A percentile compares a stretch with the other conserved stretches of the same genome.
Evolutionary conservation across 768 basidiomycete genomes (phyloP).

Genomic region (Tulasnella sp.): DNA sequence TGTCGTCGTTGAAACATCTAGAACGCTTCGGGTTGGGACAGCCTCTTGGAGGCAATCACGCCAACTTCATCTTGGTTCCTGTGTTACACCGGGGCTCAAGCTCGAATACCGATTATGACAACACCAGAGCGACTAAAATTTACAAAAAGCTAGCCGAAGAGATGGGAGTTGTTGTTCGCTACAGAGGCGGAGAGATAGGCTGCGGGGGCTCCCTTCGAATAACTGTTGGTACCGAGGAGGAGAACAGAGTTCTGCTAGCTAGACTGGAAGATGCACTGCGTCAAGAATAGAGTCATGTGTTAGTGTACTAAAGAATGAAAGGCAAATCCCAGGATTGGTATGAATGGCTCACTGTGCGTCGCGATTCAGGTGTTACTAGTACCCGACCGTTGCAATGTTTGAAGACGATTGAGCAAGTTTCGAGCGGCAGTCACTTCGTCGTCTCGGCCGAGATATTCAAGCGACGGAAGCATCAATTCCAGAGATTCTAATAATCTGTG

Average conservation of each 20-base stretch:
- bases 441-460: neutral
- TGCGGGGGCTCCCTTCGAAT: conserved; percentile 82
- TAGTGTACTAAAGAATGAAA: neutral
- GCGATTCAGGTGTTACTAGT: neutral
- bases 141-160: conserved; percentile 80
- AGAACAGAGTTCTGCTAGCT: conserved; percentile 51
- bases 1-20: conserved; percentile 33
- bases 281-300: neutral
- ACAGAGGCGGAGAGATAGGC: conserved; percentile 73
- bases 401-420: neutral
- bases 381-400: neutral
- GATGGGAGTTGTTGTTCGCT: conserved; percentile 81
- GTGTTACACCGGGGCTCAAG: conserved; percentile 44
- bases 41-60: conserved; percentile 70
- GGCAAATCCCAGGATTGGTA: neutral
- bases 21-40: conserved; percentile 44
- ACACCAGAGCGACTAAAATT: conserved; percentile 33
- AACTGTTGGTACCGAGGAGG: conserved; percentile 75
- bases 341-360: neutral
- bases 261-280: conserved; percentile 33
- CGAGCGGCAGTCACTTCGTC: neutral
- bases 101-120: conserved; percentile 19
- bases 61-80: conserved; percentile 83
- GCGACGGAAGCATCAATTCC: conserved; percentile 2
- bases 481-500: neutral